A percentile compares a stretch with the other conserved stretches of the same genome.
Evolutionary conservation across 495 filamentous ascomycete genomes (phyloP).

Genomic region (Lasiosphaeria hispida): DNA sequence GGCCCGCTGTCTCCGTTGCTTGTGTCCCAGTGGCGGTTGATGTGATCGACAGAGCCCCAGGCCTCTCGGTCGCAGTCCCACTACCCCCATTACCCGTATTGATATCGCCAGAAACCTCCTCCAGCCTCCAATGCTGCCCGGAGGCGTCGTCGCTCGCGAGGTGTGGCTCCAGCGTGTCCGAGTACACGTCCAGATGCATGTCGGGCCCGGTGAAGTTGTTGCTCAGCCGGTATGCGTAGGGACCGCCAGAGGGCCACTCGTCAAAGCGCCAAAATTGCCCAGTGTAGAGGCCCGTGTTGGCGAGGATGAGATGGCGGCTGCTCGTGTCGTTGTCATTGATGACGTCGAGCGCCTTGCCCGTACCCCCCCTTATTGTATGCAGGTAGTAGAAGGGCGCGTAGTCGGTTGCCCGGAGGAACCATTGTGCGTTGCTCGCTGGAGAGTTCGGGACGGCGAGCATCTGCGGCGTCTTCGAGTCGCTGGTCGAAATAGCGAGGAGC

Average conservation of each 20-base stretch:
- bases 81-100: neutral
- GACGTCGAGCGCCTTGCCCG: constrained; percentile 12
- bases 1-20: neutral
- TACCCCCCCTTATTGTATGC: constrained; percentile 3
- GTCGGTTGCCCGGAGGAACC: constrained; percentile 14
- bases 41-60: neutral
- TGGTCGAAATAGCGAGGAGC: constrained; percentile 15
- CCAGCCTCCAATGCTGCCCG: constrained; percentile 29
- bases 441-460: neutral
- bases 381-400: constrained; percentile 12
- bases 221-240: constrained; percentile 11
- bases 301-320: constrained; percentile 9
- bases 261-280: constrained; percentile 18
- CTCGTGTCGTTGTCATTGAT: constrained; percentile 13
- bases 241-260: neutral
- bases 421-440: neutral
- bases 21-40: neutral
- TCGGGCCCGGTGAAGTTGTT: constrained; percentile 17
- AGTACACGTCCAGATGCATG: constrained; percentile 10
- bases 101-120: neutral
- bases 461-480: too few species aligned
- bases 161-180: constrained; percentile 7
- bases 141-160: constrained; percentile 13
- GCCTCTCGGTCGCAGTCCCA: neutral
- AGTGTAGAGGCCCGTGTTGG: neutral